These are phyloP conservation scores for Peronospora belbahrii DNA, from an alignment of 352 stramenopile species.

Conservation along the genomic window DNA sequence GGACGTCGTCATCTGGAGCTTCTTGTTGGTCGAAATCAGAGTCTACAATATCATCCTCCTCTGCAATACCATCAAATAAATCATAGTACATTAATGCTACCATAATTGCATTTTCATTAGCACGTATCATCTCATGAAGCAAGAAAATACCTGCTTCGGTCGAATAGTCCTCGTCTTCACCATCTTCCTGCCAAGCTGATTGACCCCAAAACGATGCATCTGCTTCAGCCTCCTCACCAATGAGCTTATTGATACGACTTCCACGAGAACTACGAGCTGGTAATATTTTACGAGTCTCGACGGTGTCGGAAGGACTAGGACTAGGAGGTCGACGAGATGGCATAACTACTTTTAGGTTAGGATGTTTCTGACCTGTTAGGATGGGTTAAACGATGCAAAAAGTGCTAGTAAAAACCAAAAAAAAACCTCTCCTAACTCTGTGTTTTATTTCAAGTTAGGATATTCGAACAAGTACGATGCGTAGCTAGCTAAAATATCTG, in stretches of 20 bases:
- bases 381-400: no score
- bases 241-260: conserved; percentile 73
- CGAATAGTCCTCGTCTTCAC: conserved; percentile 81
- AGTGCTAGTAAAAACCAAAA: no score
- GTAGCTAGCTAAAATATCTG: no score
- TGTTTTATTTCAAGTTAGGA: no score
- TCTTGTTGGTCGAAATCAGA: conserved; percentile 86
- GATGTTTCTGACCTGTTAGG: neutral
- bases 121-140: neutral
- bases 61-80: conserved; percentile 25
- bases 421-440: no score
- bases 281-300: conserved; percentile 32
- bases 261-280: conserved; percentile 60
- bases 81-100: neutral
- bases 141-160: conserved; percentile 64
- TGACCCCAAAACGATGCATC: conserved; percentile 86
- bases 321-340: conserved; percentile 6
- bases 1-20: conserved; percentile 67
- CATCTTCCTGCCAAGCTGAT: conserved; percentile 77
- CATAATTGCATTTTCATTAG: no score
- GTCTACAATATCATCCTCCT: conserved; percentile 86
- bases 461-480: no score
- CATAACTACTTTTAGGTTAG: conserved; percentile 6
- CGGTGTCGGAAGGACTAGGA: conserved; percentile 6
- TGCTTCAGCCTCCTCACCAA: conserved; percentile 81